Evolutionary conservation across 225 moss, liverwort and hornwort genomes (phyloP).

Genomic region (Physcomitrellopsis africana): DNA sequence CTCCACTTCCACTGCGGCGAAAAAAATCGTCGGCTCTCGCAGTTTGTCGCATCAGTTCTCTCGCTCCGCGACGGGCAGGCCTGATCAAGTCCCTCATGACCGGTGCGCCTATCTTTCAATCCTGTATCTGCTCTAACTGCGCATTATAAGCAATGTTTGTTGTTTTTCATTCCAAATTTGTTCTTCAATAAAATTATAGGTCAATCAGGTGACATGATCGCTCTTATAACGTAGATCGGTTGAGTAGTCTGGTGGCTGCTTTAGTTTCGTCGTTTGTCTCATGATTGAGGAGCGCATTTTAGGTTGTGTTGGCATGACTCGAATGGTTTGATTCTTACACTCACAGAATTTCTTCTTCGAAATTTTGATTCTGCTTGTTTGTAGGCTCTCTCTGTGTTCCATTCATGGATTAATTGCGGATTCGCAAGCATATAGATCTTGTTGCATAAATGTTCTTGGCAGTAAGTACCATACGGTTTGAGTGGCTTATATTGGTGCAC

Average conservation of each 20-base stretch:
- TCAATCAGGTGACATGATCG: neutral
- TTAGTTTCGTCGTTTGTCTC: neutral
- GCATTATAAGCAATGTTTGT: neutral
- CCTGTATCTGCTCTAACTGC: neutral
- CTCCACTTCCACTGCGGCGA: neutral
- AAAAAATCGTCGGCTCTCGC: neutral
- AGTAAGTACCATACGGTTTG: neutral
- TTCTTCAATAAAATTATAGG: neutral
- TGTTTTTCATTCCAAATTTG: neutral
- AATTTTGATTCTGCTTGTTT: neutral
- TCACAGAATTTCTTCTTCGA: neutral
- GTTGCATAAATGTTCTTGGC: neutral
- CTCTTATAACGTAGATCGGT: neutral
- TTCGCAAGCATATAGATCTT: neutral
- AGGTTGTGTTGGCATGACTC: neutral
- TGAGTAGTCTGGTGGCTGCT: neutral
- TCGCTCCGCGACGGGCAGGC: constrained; percentile 1
- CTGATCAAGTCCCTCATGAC: neutral
- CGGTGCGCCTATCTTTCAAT: neutral
- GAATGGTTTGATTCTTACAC: neutral
- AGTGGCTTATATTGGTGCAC: neutral
- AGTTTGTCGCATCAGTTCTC: neutral
- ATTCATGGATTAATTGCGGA: neutral
- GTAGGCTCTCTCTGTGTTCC: neutral
- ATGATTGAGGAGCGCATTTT: neutral